Evolutionary conservation across 2,329 filamentous ascomycete genomes (phyloP).

Genomic region (Nothopassalora personata): DNA sequence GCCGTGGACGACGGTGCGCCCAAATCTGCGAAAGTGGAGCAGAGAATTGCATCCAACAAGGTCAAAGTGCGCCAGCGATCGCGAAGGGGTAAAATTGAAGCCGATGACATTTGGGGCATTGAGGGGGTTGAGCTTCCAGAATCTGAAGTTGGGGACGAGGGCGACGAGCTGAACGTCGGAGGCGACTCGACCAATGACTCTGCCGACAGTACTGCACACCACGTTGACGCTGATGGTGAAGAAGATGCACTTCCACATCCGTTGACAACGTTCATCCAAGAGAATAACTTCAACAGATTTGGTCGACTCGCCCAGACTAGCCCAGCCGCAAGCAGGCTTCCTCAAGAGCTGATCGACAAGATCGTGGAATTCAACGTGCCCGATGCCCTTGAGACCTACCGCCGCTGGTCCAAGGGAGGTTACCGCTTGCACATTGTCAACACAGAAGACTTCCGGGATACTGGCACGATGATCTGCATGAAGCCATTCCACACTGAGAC

Average conservation of each 20-base stretch:
- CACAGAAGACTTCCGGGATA: not conserved
- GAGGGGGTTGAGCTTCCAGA: not conserved
- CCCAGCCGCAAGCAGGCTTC: not conserved
- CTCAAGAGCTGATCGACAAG: not conserved
- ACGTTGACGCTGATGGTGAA: not conserved
- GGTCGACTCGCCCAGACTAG: not conserved
- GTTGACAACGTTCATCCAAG: not conserved
- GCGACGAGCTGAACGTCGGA: not conserved
- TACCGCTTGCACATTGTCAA: not conserved
- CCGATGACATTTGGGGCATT: not conserved
- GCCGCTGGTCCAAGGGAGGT: not conserved
- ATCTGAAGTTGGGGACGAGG: not conserved
- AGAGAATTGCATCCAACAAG: not conserved
- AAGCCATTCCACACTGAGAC: not conserved
- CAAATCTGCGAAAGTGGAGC: not conserved
- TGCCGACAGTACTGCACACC: not conserved
- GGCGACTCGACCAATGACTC: not conserved
- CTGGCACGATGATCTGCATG: not conserved
- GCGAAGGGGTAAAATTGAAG: not conserved
- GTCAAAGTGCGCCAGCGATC: not conserved
- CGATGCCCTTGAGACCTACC: not conserved
- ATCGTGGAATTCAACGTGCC: not conserved
- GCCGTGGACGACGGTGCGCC: not conserved
- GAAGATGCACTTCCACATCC: not conserved
- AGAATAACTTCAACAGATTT: not conserved